Conservation (phyloP, 345 rosid genomes). For the Moricandia arvensis region DNA sequence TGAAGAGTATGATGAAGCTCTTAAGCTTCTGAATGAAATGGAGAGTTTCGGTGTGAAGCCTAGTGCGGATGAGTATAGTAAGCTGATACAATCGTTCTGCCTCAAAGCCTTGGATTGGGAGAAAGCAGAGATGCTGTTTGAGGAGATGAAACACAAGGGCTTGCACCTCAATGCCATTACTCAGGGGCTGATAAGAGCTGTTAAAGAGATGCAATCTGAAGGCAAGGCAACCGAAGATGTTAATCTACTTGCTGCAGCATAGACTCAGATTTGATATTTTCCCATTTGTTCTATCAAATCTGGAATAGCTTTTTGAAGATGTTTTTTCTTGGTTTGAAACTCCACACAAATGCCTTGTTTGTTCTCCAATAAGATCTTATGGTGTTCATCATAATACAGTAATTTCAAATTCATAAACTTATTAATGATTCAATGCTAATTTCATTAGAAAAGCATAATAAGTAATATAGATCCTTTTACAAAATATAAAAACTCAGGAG, state of each 20-base stretch:
- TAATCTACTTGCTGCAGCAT: slow-evolving; percentile 35
- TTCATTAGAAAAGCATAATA: no score
- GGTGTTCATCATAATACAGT: neutral
- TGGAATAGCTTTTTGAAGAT: slow-evolving; percentile 23
- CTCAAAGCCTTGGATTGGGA: slow-evolving; percentile 76
- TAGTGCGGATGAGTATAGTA: slow-evolving; percentile 67
- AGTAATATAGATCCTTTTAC: no score
- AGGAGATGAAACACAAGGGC: slow-evolving; percentile 66
- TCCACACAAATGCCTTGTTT: slow-evolving; percentile 1
- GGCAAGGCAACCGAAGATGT: slow-evolving; percentile 22
- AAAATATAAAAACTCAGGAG: no score
- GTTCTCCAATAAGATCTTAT: slow-evolving; percentile 27
- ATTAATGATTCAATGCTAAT: neutral
- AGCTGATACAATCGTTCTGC: slow-evolving; percentile 79
- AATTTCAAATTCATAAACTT: neutral
- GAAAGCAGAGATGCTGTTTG: slow-evolving; percentile 63
- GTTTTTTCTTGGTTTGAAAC: slow-evolving; percentile 13
- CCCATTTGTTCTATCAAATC: neutral
- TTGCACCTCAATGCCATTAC: slow-evolving; percentile 73
- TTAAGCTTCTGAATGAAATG: slow-evolving; percentile 72
- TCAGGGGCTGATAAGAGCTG: slow-evolving; percentile 62
- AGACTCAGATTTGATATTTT: neutral
- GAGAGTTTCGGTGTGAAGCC: slow-evolving; percentile 58
- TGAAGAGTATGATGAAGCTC: slow-evolving; percentile 68
- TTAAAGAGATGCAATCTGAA: slow-evolving; percentile 74